Base-by-base conservation (phyloP, 208 protist species). In the Leishmania braziliensis region DNA sequence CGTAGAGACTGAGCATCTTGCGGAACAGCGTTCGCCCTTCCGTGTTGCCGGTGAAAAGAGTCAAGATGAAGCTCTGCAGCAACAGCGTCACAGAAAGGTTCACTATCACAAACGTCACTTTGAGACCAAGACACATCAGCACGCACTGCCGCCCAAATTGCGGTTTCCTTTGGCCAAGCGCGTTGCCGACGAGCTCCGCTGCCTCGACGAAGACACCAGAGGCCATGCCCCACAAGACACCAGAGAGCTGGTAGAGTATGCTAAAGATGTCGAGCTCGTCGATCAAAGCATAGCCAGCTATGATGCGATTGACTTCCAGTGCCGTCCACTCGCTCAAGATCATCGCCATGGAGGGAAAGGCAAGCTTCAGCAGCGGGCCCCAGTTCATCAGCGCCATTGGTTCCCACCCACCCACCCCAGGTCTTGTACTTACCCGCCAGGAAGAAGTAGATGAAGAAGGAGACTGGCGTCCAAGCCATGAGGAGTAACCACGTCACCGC, bases 281-380 rank as follows among this genome's bases (percentile, higher is more conserved):
- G n/a, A 85, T 83, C 14, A 86, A 75, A 6, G 88, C 91, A 77
- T 89, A 95, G 48, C 93, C 92, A 4, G 91, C 87, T 39, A 83
- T 87, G 60, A 97, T 90, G 33, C 80, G 78, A 75, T 97, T 97
- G 29, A 97, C 81, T 80, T 97, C 91, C 29, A 94, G 84, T 60
- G 92, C 85, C 20, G 85, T 89, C 92, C 92, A 95, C 83, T 97
- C 93, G 77, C 93, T 95, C 71, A 95, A 68, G 83, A 94, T 93
- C 90, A 95, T 93, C 33, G 80, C 86, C 90, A 95, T 91, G 48
- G 89, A 95, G 23, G 92, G 90, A 71, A 97, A 74, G 9, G 92
- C 88, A 26, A 97, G 91, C 51, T 77, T 71, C 23, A 94, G 73
- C 70, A 95, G 78, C 14, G 92, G 89, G 43, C 75, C 79, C 91